Percentiles rank a stretch among this genome's conserved stretches.
phyloP scores from a whole-genome alignment of 306 rosid species.

The Adenanthera pavonina region DNA sequence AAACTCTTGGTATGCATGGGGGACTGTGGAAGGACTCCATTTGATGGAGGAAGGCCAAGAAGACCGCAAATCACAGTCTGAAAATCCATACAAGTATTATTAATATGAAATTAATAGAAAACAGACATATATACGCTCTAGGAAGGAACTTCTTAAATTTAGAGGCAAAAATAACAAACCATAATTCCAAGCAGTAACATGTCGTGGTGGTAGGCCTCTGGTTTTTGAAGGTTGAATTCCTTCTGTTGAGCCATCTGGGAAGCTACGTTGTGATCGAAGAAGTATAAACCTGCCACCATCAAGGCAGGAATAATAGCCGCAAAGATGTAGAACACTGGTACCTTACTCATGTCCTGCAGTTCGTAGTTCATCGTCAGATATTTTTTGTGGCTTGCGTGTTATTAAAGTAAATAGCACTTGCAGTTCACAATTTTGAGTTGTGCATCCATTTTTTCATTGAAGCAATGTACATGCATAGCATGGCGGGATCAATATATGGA shows the following conservation, averaged over 20 bases:
- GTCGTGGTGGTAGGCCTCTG: conserved; percentile 16
- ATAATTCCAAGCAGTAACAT: conserved; percentile 13
- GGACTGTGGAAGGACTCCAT: conserved; percentile 30
- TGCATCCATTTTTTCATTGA: not conserved
- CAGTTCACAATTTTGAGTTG: not conserved
- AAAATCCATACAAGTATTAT: not conserved
- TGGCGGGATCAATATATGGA: not conserved
- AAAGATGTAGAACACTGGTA: conserved; percentile 13
- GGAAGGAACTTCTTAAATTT: not conserved
- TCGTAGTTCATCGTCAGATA: not conserved
- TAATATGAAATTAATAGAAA: not conserved
- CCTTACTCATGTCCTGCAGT: conserved; percentile 10
- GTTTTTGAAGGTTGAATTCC: conserved; percentile 27
- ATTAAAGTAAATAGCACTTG: not conserved
- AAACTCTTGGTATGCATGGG: conserved; percentile 28
- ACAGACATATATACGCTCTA: not conserved
- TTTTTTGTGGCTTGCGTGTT: not conserved
- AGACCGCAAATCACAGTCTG: conserved; percentile 18
- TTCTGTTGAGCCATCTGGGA: conserved; percentile 32
- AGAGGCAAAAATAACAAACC: conserved; percentile 4
- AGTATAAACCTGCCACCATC: conserved; percentile 28
- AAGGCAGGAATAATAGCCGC: conserved; percentile 7
- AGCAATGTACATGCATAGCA: not conserved
- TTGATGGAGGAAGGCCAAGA: conserved; percentile 25
- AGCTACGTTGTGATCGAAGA: conserved; percentile 24